phyloP scores from a whole-genome alignment of 2,329 filamentous ascomycete genomes.

The Westerdykella ornata region DNA sequence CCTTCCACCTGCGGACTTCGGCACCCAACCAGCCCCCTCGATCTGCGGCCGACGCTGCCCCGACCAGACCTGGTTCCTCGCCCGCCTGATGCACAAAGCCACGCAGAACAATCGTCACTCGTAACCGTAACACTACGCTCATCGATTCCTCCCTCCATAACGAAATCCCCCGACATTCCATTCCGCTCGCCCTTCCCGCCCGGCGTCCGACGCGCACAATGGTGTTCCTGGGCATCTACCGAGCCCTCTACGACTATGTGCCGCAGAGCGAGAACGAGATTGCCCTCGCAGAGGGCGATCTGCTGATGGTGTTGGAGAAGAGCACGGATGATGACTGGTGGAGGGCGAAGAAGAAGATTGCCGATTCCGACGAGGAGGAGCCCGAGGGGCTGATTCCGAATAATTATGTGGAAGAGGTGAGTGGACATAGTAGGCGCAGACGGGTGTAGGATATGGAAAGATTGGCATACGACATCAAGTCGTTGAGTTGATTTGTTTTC shows the following conservation, averaged over 20 bases:
- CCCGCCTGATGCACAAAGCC: slow-evolving; percentile 26
- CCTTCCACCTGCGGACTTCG: slow-evolving; percentile 2
- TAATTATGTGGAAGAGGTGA: slow-evolving; percentile 92
- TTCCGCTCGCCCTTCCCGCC: too few relatives aligned
- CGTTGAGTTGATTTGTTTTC: too few relatives aligned
- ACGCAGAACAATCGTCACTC: slow-evolving; percentile 10
- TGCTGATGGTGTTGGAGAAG: slow-evolving; percentile 85
- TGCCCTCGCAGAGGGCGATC: slow-evolving; percentile 73
- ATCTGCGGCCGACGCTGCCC: slow-evolving; percentile 13
- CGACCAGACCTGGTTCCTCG: slow-evolving; percentile 8
- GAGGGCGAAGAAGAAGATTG: slow-evolving; percentile 85
- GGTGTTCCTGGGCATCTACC: slow-evolving; percentile 89
- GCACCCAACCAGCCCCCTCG: slow-evolving; percentile 19
- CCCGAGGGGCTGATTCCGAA: slow-evolving; percentile 84
- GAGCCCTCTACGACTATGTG: slow-evolving; percentile 85
- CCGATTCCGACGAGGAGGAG: slow-evolving; percentile 77
- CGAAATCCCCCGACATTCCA: too few relatives aligned
- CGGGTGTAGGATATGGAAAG: too few relatives aligned
- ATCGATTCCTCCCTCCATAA: too few relatives aligned
- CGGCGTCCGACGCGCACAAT: slow-evolving; percentile 44
- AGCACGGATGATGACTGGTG: slow-evolving; percentile 75
- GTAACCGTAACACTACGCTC: slow-evolving; percentile 8
- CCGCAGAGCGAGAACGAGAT: slow-evolving; percentile 84
- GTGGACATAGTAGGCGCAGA: slow-evolving; percentile 21
- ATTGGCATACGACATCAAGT: not conserved